A percentile compares a stretch with the other conserved stretches of the same genome.
Evolutionary conservation across 1,284 basidiomycete genomes (phyloP).

Genomic region (Coniferiporia weirii): DNA sequence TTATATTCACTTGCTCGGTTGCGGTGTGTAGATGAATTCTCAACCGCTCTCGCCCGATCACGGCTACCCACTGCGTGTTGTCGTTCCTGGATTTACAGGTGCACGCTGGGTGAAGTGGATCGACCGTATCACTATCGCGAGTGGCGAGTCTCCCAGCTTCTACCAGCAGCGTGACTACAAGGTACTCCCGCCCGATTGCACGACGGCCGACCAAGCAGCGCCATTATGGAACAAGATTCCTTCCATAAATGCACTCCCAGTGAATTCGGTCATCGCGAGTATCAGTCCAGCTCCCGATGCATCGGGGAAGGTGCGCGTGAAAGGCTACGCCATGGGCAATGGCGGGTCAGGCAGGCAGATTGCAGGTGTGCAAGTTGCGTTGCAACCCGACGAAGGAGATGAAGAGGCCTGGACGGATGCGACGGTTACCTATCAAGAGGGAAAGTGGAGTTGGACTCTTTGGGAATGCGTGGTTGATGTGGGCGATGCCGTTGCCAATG

Average conservation of each 20-base stretch:
- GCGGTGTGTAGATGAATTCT: constrained; percentile 55
- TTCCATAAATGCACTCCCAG: constrained; percentile 52
- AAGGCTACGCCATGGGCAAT: constrained; percentile 51
- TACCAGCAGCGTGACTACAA: constrained; percentile 68
- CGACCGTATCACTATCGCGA: constrained; percentile 50
- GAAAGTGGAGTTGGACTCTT: constrained; percentile 65
- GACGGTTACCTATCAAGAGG: constrained; percentile 54
- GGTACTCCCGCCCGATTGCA: constrained; percentile 49
- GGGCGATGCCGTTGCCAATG: constrained; percentile 23
- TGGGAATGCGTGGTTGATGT: constrained; percentile 49
- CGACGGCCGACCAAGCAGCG: constrained; percentile 33
- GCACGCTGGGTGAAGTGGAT: constrained; percentile 80
- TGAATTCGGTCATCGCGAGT: constrained; percentile 57
- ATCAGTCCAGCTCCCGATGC: constrained; percentile 27
- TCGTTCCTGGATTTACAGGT: constrained; percentile 66
- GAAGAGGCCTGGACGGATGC: constrained; percentile 48
- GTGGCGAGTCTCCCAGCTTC: constrained; percentile 55
- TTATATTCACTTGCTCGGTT: constrained; percentile 1
- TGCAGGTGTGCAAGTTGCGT: constrained; percentile 44
- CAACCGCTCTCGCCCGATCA: constrained; percentile 55
- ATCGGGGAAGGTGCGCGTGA: constrained; percentile 33
- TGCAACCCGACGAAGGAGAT: constrained; percentile 29
- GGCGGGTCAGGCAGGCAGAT: constrained; percentile 43
- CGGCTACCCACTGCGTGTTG: constrained; percentile 64
- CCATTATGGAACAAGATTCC: constrained; percentile 45